Percentiles rank a stretch among this genome's conserved stretches.
phyloP scores from a whole-genome alignment of 208 protist genomes.

The Leishmania arabica region DNA sequence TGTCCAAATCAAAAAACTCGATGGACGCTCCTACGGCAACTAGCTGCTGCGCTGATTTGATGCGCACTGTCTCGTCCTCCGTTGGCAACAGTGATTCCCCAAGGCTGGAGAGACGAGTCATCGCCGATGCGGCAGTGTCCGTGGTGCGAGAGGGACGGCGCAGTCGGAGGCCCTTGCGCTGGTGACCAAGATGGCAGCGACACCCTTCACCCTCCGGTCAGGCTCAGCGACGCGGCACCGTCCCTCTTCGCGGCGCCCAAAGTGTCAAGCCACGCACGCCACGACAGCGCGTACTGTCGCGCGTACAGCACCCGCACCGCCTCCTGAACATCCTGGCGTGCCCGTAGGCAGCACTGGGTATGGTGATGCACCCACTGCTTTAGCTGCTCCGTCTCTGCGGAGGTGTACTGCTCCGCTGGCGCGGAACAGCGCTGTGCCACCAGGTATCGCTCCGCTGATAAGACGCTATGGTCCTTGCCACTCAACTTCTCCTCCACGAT shows the following conservation, averaged over 20 bases:
- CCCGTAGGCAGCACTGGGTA: slow-evolving; percentile 47
- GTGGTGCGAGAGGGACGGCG: not conserved
- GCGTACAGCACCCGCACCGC: slow-evolving; percentile 56
- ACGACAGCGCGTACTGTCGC: slow-evolving; percentile 77
- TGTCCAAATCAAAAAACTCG: slow-evolving; percentile 10
- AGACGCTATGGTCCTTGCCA: slow-evolving; percentile 35
- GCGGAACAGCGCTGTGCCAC: slow-evolving; percentile 32
- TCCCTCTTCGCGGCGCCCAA: slow-evolving; percentile 13
- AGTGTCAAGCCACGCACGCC: slow-evolving; percentile 42
- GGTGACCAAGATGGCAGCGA: not conserved
- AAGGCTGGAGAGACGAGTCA: not conserved
- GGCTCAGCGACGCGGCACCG: not conserved
- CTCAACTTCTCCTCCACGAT: slow-evolving; percentile 73
- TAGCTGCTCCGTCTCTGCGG: slow-evolving; percentile 46
- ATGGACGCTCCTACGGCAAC: not conserved
- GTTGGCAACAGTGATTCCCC: not conserved
- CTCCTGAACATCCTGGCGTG: slow-evolving; percentile 42
- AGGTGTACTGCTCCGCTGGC: slow-evolving; percentile 54
- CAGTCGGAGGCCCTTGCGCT: not conserved
- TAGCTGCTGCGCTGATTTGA: not conserved
- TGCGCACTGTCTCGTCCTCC: not conserved
- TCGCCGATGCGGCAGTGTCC: not conserved
- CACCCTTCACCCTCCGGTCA: too few relatives aligned
- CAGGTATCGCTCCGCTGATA: slow-evolving; percentile 19
- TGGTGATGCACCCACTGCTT: slow-evolving; percentile 36